Evolutionary conservation across 495 filamentous ascomycete genomes (phyloP).

Genomic region (Xanthoparmelia taractica): DNA sequence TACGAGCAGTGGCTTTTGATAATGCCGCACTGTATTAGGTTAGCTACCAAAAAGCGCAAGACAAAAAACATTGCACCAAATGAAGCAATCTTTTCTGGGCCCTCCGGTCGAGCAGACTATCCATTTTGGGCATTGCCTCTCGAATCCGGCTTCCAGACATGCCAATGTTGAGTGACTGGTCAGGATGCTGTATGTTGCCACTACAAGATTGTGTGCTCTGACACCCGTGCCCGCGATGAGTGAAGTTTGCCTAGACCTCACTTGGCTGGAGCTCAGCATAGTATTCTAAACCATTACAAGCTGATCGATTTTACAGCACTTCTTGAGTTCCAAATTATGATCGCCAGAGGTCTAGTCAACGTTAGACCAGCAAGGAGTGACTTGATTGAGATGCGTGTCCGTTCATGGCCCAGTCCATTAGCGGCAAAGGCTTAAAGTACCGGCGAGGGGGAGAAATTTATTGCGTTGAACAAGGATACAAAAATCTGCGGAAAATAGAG

Average conservation of each 20-base stretch:
- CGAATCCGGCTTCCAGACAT: slow-evolving; percentile 15
- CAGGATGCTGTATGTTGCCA: slow-evolving; percentile 19
- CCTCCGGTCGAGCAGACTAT: slow-evolving; percentile 25
- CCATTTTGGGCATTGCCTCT: slow-evolving; percentile 24
- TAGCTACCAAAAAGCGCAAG: neutral
- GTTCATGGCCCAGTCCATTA: neutral
- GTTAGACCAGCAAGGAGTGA: neutral
- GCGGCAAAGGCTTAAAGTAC: neutral
- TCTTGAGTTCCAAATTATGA: neutral
- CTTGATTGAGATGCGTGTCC: neutral
- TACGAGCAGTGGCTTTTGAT: slow-evolving; percentile 30
- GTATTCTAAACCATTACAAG: neutral
- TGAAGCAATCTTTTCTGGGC: slow-evolving; percentile 33
- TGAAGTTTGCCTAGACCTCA: slow-evolving; percentile 26
- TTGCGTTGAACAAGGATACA: neutral
- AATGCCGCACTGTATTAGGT: slow-evolving; percentile 24
- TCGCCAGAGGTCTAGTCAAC: neutral
- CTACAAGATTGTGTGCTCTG: slow-evolving; percentile 12
- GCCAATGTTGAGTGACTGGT: slow-evolving; percentile 8
- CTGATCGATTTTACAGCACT: neutral
- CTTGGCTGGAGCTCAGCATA: slow-evolving; percentile 18
- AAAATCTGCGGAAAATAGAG: neutral
- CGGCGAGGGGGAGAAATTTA: neutral
- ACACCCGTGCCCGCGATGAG: slow-evolving; percentile 23
- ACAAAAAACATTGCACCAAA: slow-evolving; percentile 15